These are phyloP conservation scores for Zancudomyces culisetae DNA, from an alignment of 371 early-diverging fungal species.

Conservation along the genomic window DNA sequence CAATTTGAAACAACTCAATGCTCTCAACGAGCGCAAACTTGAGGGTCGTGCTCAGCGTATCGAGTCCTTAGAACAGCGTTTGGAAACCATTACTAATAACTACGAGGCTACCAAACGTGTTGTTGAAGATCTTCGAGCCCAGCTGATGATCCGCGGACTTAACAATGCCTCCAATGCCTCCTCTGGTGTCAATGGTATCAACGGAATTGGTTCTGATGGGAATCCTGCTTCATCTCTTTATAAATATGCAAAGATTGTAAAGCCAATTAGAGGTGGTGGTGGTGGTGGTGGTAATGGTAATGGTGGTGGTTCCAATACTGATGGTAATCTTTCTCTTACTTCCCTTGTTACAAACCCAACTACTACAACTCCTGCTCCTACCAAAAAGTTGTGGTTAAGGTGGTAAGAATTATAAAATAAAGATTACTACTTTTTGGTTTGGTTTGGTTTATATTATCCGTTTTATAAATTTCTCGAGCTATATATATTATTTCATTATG, in stretches of 20 bases:
- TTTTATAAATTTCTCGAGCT: too few relatives aligned
- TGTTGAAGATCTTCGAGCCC: slow-evolving; percentile 49
- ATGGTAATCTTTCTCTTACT: too few relatives aligned
- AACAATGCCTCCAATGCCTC: background rate
- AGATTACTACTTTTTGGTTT: too few relatives aligned
- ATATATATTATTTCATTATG: too few relatives aligned
- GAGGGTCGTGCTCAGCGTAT: slow-evolving; percentile 83
- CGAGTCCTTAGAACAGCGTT: slow-evolving; percentile 55
- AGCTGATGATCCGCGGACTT: slow-evolving; percentile 51
- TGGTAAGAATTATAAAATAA: too few relatives aligned
- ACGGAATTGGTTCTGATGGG: slow-evolving; percentile 23
- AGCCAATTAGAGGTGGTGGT: slow-evolving; percentile 77
- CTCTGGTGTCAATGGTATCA: background rate
- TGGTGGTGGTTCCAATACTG: too few relatives aligned
- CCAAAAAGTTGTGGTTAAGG: too few relatives aligned
- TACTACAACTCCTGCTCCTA: too few relatives aligned
- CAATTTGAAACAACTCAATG: slow-evolving; percentile 75
- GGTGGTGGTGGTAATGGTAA: too few relatives aligned
- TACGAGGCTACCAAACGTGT: slow-evolving; percentile 55
- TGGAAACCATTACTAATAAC: slow-evolving; percentile 60
- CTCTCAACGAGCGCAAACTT: slow-evolving; percentile 76
- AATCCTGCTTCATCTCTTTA: slow-evolving; percentile 32
- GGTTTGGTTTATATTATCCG: too few relatives aligned
- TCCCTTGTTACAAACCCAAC: too few relatives aligned
- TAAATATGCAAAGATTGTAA: slow-evolving; percentile 72